A percentile compares a stretch with the other conserved stretches of the same genome.
These are phyloP conservation scores for Fraxinus angustifolia DNA, from an alignment of 305 asterid genomes.

Conservation along the genomic window DNA sequence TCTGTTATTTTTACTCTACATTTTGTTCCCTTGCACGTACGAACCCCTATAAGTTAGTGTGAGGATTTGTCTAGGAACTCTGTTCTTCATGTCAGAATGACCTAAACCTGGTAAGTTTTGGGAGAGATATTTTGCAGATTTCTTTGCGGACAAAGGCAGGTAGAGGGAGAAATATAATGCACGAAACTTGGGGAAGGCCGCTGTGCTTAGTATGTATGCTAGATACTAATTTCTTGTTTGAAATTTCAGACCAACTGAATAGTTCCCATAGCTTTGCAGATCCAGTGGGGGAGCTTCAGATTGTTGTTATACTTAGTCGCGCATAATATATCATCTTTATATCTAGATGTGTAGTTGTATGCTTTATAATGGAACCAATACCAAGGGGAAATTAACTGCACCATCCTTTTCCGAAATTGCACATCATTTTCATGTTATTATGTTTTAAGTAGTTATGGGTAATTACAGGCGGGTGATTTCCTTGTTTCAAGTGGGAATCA, in stretches of 20 bases:
- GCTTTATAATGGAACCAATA: neutral
- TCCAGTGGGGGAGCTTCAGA: neutral
- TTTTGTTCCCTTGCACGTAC: neutral
- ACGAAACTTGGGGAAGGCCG: neutral
- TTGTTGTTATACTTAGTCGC: neutral
- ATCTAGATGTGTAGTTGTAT: neutral
- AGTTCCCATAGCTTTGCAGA: conserved; percentile 12
- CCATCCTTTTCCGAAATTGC: neutral
- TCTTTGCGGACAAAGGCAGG: neutral
- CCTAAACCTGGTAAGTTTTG: neutral
- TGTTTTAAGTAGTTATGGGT: conserved; percentile 25
- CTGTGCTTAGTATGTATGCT: neutral
- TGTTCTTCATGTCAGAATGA: neutral
- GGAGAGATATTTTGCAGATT: neutral
- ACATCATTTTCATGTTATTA: conserved; percentile 15
- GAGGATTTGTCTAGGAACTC: neutral
- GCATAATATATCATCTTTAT: neutral
- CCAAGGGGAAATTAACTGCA: neutral
- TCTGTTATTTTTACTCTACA: conserved; percentile 17
- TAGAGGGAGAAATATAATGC: neutral
- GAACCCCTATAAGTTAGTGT: neutral
- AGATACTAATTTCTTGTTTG: neutral
- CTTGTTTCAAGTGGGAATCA: conserved; percentile 69
- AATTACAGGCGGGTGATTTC: conserved; percentile 81
- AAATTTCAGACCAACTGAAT: conserved; percentile 1